Conservation (phyloP, 2,329 filamentous ascomycete species). For the Trichophyton schoenleinii region DNA sequence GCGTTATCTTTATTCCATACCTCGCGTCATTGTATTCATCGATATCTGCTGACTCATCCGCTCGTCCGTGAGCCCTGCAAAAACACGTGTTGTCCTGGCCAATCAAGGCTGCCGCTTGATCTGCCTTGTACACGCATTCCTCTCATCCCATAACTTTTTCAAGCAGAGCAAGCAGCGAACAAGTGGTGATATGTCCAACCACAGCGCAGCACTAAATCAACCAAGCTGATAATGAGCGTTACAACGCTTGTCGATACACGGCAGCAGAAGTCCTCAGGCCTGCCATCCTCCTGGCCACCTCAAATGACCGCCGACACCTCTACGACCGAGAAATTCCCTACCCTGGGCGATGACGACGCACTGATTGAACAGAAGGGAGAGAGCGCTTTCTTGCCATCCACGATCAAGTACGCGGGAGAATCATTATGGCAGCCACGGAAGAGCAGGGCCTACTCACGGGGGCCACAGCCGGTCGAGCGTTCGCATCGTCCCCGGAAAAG, state of each 20-base stretch:
- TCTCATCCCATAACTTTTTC: constrained; percentile 1
- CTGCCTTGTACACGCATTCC: background rate
- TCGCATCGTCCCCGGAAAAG: constrained; percentile 69
- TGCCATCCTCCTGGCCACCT: constrained; percentile 25
- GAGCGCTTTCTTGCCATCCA: constrained; percentile 9
- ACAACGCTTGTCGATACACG: constrained; percentile 30
- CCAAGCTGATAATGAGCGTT: constrained; percentile 24
- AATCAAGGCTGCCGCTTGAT: background rate
- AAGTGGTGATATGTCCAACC: background rate
- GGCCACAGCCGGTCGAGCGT: constrained; percentile 27
- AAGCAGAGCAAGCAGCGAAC: background rate
- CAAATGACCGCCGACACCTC: constrained; percentile 12
- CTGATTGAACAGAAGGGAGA: constrained; percentile 16
- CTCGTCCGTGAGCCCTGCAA: background rate
- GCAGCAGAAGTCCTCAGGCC: constrained; percentile 26
- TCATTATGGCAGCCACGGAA: constrained; percentile 53
- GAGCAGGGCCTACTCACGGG: constrained; percentile 36
- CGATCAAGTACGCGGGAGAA: constrained; percentile 22
- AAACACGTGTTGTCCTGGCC: constrained; percentile 1
- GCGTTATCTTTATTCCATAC: too few relatives aligned
- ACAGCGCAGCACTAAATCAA: background rate
- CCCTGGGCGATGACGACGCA: constrained; percentile 28
- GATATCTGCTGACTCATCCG: background rate
- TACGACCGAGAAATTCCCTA: constrained; percentile 32
- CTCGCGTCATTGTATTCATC: background rate